Base-by-base conservation (phyloP, 1,284 basidiomycete species). In the Vanrija sp. region DNA sequence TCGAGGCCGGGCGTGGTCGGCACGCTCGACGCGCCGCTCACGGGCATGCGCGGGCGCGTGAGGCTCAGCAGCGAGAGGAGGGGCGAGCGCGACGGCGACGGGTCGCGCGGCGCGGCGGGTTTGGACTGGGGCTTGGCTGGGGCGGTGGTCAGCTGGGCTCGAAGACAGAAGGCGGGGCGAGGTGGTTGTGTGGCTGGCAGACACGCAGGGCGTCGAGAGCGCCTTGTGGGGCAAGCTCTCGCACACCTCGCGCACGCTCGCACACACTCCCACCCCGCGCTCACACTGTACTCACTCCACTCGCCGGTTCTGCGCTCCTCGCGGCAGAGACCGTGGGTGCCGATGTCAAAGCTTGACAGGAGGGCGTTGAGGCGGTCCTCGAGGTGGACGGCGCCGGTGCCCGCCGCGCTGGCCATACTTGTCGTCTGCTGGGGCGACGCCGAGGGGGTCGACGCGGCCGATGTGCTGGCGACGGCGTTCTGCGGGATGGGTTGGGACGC, bases 271-370 rank as follows among this genome's bases (percentile, higher is more conserved):
- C n/a, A 14, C 19, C 19, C 40, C 16, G 16, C 40, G 5, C 15
- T 4, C n/a, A 6, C 18, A 40, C 25, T 12, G 26, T 40, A 54
- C 56, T 58, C 52, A 54, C 52, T 21, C 9, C 18, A 42, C 34
- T 48, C 47, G 28, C 54, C 57, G 18, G 39, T 28, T 34, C 34
- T 34, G 44, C 65, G 51, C 14, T 65, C 63, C 4, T 58, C 66
- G 26, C 65, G 55, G 43, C 58, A 60, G 51, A 70, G 65, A 6
- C 55, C 57, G 46, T 70, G 68, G 5, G 68, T 70, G 18, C 68
- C 68, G 18, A 59, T 57, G 21, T 70, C 66, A 39, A 65, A 65
- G 51, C 52, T 54, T 0, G 60, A 54, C 39, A 70, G 61, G 15
- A 70, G 54, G 16, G 65, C 55, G 46, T 63, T 61, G 16, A 70